These are phyloP conservation scores for Annulohypoxylon stygium DNA, from an alignment of 495 filamentous ascomycete genomes.

Conservation along the genomic window DNA sequence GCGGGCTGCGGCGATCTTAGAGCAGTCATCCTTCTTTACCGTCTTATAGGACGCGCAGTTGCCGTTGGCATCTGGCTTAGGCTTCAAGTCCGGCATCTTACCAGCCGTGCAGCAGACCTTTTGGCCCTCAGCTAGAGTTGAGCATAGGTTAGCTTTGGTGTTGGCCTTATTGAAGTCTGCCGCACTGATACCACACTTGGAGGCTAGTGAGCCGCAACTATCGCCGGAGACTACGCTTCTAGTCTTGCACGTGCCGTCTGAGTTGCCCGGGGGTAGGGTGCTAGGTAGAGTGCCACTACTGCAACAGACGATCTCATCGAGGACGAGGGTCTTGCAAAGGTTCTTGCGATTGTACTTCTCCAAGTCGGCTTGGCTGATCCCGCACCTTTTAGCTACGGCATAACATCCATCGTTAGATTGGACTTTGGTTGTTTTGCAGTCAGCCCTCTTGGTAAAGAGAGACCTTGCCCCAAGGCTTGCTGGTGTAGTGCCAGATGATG, in stretches of 20 bases:
- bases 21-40: constrained; percentile 53
- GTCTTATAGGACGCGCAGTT: constrained; percentile 56
- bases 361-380: constrained; percentile 6
- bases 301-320: constrained; percentile 13
- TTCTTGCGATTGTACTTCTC: constrained; percentile 5
- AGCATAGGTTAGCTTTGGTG: constrained; percentile 52
- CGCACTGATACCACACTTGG: constrained; percentile 56
- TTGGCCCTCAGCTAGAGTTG: constrained; percentile 51
- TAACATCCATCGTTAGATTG: constrained; percentile 5
- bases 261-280: constrained; percentile 22
- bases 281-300: constrained; percentile 13
- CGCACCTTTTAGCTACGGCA: constrained; percentile 1
- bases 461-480: constrained; percentile 10
- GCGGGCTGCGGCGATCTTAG: constrained; percentile 47
- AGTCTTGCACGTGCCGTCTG: constrained; percentile 49
- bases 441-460: neutral
- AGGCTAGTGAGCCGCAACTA: constrained; percentile 56
- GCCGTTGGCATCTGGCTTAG: constrained; percentile 59
- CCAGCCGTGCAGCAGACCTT: constrained; percentile 65
- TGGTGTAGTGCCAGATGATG: constrained; percentile 2
- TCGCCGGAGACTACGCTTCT: constrained; percentile 49
- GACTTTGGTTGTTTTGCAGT: constrained; percentile 14
- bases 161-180: constrained; percentile 59
- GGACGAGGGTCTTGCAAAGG: constrained; percentile 5
- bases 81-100: constrained; percentile 52